Evolutionary conservation across 2,329 filamentous ascomycete genomes (phyloP).

Genomic region (Colletotrichum kahawae): DNA sequence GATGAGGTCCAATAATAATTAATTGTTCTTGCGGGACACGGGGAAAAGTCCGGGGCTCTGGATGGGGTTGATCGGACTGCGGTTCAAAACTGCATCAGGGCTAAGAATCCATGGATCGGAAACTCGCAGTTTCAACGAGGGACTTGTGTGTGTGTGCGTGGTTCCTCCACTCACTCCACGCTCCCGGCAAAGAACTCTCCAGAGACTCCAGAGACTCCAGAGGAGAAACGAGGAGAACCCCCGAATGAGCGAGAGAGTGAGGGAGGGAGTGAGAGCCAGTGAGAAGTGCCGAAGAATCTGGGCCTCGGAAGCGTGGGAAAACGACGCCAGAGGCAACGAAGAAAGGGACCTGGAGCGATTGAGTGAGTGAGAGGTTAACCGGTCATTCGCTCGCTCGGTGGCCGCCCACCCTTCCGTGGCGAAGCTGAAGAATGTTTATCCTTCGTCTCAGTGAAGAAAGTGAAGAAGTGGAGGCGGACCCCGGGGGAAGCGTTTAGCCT

Average conservation of each 20-base stretch:
- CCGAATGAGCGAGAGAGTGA: not conserved
- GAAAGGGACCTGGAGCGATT: not conserved
- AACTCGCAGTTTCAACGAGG: not conserved
- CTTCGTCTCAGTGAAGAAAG: not conserved
- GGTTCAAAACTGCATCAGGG: not conserved
- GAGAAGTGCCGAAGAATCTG: constrained; percentile 7
- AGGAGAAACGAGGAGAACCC: not conserved
- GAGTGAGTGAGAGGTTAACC: not conserved
- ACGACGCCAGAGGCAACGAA: not conserved
- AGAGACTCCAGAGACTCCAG: not conserved
- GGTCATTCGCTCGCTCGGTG: not conserved
- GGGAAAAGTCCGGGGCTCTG: constrained; percentile 14
- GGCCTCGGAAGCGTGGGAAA: not conserved
- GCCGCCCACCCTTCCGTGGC: not conserved
- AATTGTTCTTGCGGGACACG: constrained; percentile 18
- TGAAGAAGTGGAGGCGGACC: not conserved
- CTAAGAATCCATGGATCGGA: constrained; percentile 1
- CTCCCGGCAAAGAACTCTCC: constrained; percentile 22
- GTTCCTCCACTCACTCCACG: not conserved
- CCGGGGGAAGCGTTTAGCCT: constrained; percentile 8
- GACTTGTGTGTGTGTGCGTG: not conserved
- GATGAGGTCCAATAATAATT: not conserved
- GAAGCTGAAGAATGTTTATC: constrained; percentile 18
- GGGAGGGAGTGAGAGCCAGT: not conserved
- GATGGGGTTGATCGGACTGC: not conserved